These are phyloP conservation scores for Arthroderma sp. DNA, from an alignment of 2,329 filamentous ascomycete species.

Conservation along the genomic window DNA sequence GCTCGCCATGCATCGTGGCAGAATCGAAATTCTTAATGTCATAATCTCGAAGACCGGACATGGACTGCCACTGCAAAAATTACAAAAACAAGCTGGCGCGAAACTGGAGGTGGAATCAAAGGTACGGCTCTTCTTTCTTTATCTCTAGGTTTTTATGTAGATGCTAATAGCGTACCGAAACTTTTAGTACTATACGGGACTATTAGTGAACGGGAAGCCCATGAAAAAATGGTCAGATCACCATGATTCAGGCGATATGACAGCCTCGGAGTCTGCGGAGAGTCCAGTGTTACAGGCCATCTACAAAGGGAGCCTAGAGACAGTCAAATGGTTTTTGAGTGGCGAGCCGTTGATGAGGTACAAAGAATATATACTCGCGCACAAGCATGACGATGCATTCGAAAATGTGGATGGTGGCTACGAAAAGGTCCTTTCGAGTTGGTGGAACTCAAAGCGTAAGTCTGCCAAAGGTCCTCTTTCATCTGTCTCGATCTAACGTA, in stretches of 20 bases:
- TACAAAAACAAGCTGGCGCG: conserved; percentile 51
- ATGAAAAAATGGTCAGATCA: conserved; percentile 56
- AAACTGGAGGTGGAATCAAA: conserved; percentile 42
- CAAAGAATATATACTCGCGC: conserved; percentile 50
- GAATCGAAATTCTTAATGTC: conserved; percentile 45
- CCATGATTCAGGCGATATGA: conserved; percentile 18
- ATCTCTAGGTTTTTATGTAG: too few relatives aligned
- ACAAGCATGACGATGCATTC: conserved; percentile 49
- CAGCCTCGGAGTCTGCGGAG: background rate
- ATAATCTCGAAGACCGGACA: conserved; percentile 53
- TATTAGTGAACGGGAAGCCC: conserved; percentile 61
- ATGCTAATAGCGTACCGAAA: background rate
- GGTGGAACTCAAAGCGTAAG: conserved; percentile 37
- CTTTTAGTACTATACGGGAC: conserved; percentile 53
- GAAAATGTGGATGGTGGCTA: conserved; percentile 48
- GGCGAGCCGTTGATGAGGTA: conserved; percentile 57
- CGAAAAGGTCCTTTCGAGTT: conserved; percentile 45
- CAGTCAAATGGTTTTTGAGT: conserved; percentile 64
- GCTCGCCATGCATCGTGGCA: conserved; percentile 29
- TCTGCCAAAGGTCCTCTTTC: conserved; percentile 1
- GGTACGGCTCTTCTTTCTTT: background rate
- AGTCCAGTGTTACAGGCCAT: conserved; percentile 22
- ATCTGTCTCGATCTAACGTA: too few relatives aligned
- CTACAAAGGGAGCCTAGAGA: conserved; percentile 43
- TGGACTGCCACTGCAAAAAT: conserved; percentile 51